phyloP scores from a whole-genome alignment of 345 rosid genomes.

The Draba incana region DNA sequence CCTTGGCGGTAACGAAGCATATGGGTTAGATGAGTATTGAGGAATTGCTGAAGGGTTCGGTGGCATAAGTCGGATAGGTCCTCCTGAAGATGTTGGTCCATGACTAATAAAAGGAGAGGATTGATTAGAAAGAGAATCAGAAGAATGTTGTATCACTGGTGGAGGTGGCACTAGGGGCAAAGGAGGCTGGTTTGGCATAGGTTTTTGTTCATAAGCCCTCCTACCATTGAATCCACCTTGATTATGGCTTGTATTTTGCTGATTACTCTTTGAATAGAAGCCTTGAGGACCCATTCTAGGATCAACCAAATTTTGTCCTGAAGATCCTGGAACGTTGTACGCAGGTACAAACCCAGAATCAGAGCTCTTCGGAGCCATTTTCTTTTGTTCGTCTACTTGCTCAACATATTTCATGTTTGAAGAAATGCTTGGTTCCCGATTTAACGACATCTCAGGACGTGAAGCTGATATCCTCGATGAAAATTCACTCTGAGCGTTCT shows the following conservation, averaged over 20 bases:
- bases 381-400: constrained; percentile 66
- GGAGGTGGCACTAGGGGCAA: constrained; percentile 94
- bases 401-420: constrained; percentile 80
- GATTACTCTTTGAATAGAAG: constrained; percentile 64
- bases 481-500: constrained; percentile 79
- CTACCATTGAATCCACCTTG: constrained; percentile 54
- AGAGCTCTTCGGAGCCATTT: constrained; percentile 44
- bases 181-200: constrained; percentile 76
- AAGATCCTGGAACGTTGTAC: constrained; percentile 52
- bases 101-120: not conserved
- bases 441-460: constrained; percentile 69
- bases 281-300: constrained; percentile 67
- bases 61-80: constrained; percentile 76
- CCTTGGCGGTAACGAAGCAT: constrained; percentile 59
- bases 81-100: constrained; percentile 62
- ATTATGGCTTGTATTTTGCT: constrained; percentile 53
- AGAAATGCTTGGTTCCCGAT: constrained; percentile 79
- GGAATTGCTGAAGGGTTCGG: constrained; percentile 87
- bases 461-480: constrained; percentile 89
- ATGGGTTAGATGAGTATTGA: constrained; percentile 81
- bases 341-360: constrained; percentile 61
- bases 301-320: constrained; percentile 55
- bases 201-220: constrained; percentile 75
- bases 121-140: constrained; percentile 39
- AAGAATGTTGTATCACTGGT: constrained; percentile 9